Base-by-base conservation (phyloP, 23 red algal species). In the Pyropia haitanensis region DNA sequence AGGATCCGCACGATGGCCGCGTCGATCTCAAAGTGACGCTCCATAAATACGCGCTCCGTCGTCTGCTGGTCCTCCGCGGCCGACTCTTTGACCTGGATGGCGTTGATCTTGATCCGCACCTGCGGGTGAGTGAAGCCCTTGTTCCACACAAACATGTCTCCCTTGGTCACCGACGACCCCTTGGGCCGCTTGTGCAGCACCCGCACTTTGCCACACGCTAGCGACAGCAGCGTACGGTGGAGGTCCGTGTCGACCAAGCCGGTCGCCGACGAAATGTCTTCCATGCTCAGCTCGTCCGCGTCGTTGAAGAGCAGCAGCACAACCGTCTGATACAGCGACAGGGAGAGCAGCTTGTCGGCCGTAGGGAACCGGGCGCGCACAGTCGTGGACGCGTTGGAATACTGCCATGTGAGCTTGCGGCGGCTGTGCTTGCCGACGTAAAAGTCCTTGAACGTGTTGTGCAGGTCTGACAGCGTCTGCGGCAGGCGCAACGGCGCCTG, bases 21-120 rank as follows among this genome's bases (percentile, higher is more conserved):
- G 57, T 98, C 94, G 66, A 98, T 91, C 63, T 98, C 86, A 68
- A 85, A 83, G 31, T 88, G 80, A 30, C 94, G 68, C 32, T 98
- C 94, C 34, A 86, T 80, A 72, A 88, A 87, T 18, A 90, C 94
- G 15, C 59, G 57, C 58, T 90, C 80, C 27, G 85, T 82, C 9
- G 85, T 98, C n/a, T 77, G 65, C 21, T 72, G 67, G 73, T 90
- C 82, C 50, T 98, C 86, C 53, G 85, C 85, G 12, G 69, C 68
- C 29, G 84, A 86, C 74, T 91, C 86, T 53, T 90, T 83, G 54
- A 88, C 70, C 70, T 89, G 81, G 55, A 98, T 98, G 23, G 85
- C 71, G 67, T 90, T 88, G 26, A 98, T 72, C 34, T 89, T 89
- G 21, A 98, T 67, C 27, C 59, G 59, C 57, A 70, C 70, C 27